Evolutionary conservation across 176 grass and related monocot genomes (phyloP).

Genomic region (Thalia dealbata): DNA sequence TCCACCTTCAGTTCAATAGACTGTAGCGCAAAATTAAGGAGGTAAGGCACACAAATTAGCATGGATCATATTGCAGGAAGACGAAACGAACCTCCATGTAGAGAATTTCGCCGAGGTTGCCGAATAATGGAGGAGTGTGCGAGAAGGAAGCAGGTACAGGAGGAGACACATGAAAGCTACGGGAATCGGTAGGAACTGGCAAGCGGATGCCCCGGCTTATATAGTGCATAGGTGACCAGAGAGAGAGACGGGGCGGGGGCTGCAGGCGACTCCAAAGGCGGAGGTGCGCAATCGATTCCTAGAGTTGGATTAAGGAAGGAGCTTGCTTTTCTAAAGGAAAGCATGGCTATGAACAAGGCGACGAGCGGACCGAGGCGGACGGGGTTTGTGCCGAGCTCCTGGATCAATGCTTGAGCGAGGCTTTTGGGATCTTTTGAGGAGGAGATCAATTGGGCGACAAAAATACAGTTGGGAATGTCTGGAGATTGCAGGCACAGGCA

Average conservation of each 20-base stretch:
- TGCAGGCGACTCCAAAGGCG: background rate
- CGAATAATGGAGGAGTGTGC: no score
- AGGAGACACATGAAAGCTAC: constrained; percentile 13
- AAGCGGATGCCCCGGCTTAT: background rate
- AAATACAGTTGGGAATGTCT: constrained; percentile 79
- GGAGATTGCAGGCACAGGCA: constrained; percentile 47
- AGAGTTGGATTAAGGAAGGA: constrained; percentile 18
- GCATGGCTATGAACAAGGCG: constrained; percentile 46
- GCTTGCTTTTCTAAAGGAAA: constrained; percentile 47
- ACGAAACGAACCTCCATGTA: constrained; percentile 17
- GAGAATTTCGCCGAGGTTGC: background rate
- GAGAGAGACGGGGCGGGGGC: constrained; percentile 1
- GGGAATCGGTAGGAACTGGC: background rate
- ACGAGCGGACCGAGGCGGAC: constrained; percentile 31
- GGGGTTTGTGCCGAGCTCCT: constrained; percentile 11
- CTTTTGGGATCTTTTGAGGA: constrained; percentile 46
- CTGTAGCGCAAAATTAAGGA: constrained; percentile 23
- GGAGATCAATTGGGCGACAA: constrained; percentile 11
- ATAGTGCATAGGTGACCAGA: background rate
- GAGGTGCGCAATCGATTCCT: constrained; percentile 5
- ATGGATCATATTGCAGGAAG: background rate
- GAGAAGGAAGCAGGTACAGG: background rate
- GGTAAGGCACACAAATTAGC: background rate
- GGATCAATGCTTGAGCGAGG: constrained; percentile 11
- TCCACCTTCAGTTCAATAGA: constrained; percentile 94